phyloP scores from a whole-genome alignment of 371 early-diverging fungal species.

The Mucor plumbeus region DNA sequence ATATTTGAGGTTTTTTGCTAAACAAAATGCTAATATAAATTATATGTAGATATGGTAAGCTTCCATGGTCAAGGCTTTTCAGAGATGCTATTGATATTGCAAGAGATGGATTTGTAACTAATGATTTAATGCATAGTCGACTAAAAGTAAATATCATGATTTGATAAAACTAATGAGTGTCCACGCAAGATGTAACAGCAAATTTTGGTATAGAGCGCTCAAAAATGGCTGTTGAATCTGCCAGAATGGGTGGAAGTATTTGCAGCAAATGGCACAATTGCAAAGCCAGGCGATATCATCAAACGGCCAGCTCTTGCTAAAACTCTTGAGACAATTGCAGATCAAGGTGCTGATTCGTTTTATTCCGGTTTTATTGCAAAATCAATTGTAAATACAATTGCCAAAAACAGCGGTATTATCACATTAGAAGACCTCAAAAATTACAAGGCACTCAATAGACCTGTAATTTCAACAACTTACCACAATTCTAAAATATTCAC shows the following conservation, averaged over 20 bases:
- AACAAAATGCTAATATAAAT: background rate
- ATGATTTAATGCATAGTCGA: slow-evolving; percentile 57
- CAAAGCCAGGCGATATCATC: slow-evolving; percentile 73
- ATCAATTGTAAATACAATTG: slow-evolving; percentile 69
- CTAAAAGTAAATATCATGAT: slow-evolving; percentile 36
- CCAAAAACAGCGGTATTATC: slow-evolving; percentile 78
- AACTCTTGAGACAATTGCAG: slow-evolving; percentile 81
- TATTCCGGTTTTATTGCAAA: slow-evolving; percentile 88
- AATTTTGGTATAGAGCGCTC: slow-evolving; percentile 17
- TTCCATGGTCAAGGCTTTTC: slow-evolving; percentile 89
- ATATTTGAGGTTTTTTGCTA: background rate
- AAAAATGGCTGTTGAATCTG: slow-evolving; percentile 37
- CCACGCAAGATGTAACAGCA: background rate
- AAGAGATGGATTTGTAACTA: slow-evolving; percentile 78
- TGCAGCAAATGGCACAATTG: slow-evolving; percentile 69
- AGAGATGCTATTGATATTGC: slow-evolving; percentile 80
- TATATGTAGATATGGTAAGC: slow-evolving; percentile 66
- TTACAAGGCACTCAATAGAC: slow-evolving; percentile 67
- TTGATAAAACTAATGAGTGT: no score
- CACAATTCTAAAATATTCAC: slow-evolving; percentile 74
- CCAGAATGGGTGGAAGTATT: slow-evolving; percentile 57
- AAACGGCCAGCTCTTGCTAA: slow-evolving; percentile 73
- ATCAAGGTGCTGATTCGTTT: slow-evolving; percentile 83
- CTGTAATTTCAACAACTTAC: slow-evolving; percentile 71
- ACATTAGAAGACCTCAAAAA: slow-evolving; percentile 77